Evolutionary conservation across 768 basidiomycete genomes (phyloP).

Genomic region (Bullera alba): DNA sequence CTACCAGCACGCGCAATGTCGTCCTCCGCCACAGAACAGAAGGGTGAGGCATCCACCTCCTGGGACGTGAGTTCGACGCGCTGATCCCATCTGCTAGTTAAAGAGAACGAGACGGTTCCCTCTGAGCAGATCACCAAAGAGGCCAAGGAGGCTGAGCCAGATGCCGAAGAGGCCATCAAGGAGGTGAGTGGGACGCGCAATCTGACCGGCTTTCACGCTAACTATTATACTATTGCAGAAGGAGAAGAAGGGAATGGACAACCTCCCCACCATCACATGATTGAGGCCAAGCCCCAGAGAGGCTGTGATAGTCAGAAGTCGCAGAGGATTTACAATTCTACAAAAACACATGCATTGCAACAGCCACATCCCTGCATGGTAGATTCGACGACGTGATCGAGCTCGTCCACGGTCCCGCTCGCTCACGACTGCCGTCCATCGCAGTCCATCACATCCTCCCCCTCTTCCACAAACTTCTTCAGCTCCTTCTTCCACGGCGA

Average conservation of each 20-base stretch:
- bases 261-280: conserved; percentile 31
- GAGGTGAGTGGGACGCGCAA: conserved; percentile 19
- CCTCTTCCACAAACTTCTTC: conserved; percentile 36
- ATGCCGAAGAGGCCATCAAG: conserved; percentile 29
- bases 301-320: not conserved
- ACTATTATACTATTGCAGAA: conserved; percentile 7
- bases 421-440: conserved; percentile 29
- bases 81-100: too few species aligned
- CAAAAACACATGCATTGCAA: conserved; percentile 1
- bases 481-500: conserved; percentile 79
- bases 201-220: not conserved
- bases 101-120: conserved; percentile 16
- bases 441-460: conserved; percentile 40
- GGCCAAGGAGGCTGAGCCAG: conserved; percentile 33
- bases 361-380: not conserved
- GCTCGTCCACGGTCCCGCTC: not conserved
- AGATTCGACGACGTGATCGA: not conserved
- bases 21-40: not conserved
- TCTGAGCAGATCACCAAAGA: conserved; percentile 29
- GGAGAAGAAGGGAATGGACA: conserved; percentile 34
- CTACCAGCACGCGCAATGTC: too few species aligned
- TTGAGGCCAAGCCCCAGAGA: too few species aligned
- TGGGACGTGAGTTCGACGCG: too few species aligned
- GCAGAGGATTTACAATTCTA: too few species aligned
- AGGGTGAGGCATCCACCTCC: too few species aligned